Base-by-base conservation (phyloP, 2,329 filamentous ascomycete genomes). In the Geosmithia putterillii region DNA sequence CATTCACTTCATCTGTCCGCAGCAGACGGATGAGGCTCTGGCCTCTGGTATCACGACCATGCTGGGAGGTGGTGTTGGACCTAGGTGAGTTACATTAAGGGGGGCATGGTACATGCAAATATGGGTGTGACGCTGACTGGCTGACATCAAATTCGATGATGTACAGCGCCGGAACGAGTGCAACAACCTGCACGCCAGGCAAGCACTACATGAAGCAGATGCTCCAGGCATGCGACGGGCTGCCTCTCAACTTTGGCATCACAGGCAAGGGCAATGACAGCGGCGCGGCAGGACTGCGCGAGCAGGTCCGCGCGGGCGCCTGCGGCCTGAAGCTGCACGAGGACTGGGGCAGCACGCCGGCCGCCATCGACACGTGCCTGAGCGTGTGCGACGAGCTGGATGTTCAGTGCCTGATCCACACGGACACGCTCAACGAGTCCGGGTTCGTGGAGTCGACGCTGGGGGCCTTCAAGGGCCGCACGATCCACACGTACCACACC, bases 401-500 rank as follows among this genome's bases (percentile, higher is more conserved):
- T 56, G 78, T 96, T 21, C 90, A 96, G 61, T 94, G 86, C 50
- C 77, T 95, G 50, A 94, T 96, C 53, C 90, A 95, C 60, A 95
- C 89, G 0, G 90, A 96, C 61, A 95, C 90, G 0, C 76, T 96
- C 47, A 96, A 96, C 62, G 90, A 96, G 62, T 90, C 86, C 17
- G 90, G 90, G n/a, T 96, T 95, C 56, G 90, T 96, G 42, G 90
- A 95, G 59, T 83, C 86, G 46, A 95, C 89, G 2, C 79, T 95
- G 48, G 76, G 70, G n/a, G 81, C 89, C 3, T 83, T 96, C 71
- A 87, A 86, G 59, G 72, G 79, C 56, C 81, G 90, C 47, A 86
- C 87, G 1, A 94, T 96, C 54, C 90, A 96, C 64, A 94, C 90
- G 1, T 96, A 96, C 63, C 90, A 96, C 65, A 95, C 88, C 25